phyloP scores from a whole-genome alignment of 352 stramenopile species.

The Globisporangium polare region DNA sequence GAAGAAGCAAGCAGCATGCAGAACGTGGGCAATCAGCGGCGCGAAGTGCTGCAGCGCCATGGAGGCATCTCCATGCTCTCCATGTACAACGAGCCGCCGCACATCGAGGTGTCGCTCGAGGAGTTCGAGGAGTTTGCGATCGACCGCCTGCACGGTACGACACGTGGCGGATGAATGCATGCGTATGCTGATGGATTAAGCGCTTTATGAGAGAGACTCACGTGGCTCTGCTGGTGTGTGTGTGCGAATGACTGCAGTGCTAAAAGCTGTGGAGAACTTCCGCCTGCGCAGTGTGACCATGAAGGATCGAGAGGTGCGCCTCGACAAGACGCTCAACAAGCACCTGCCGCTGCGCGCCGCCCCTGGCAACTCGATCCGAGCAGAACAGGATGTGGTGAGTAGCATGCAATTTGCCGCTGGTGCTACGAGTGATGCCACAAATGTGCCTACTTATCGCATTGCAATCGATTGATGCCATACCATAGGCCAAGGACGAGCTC shows the following conservation, averaged over 20 bases:
- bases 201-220: neutral
- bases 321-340: constrained; percentile 86
- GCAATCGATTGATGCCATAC: neutral
- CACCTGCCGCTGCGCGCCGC: constrained; percentile 66
- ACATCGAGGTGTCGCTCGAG: constrained; percentile 95
- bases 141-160: constrained; percentile 88
- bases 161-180: neutral
- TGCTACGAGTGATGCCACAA: neutral
- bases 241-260: constrained; percentile 20
- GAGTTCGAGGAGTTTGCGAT: constrained; percentile 98
- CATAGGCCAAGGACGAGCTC: constrained; percentile 89
- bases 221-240: neutral
- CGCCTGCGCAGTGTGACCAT: constrained; percentile 67
- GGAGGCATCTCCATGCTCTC: constrained; percentile 70
- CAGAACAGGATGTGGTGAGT: constrained; percentile 52
- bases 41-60: constrained; percentile 41
- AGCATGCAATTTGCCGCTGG: neutral
- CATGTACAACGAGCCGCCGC: constrained; percentile 93
- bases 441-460: neutral
- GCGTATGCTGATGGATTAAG: too few species aligned
- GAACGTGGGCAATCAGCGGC: constrained; percentile 77
- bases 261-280: constrained; percentile 87
- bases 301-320: constrained; percentile 64
- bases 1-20: constrained; percentile 40
- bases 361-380: constrained; percentile 38